Percentiles rank a stretch among this genome's conserved stretches.
These are phyloP conservation scores for Kandelia obovata DNA, from an alignment of 345 rosid genomes.

Conservation along the genomic window DNA sequence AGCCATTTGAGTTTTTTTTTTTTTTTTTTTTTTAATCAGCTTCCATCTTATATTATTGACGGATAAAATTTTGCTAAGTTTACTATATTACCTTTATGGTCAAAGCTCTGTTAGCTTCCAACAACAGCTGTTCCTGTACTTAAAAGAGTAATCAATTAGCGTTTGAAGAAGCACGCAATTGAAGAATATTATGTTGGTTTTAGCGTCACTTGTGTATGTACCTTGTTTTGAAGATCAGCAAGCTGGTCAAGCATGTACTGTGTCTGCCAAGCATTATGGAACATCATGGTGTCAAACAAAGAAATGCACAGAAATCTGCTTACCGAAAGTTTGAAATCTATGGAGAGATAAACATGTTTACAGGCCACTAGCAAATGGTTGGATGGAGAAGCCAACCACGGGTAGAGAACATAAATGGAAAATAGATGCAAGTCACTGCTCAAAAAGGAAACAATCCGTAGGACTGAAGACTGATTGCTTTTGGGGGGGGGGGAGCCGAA, in stretches of 20 bases:
- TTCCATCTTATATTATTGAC: no score
- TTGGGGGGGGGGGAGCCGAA: no score
- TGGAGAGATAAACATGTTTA: no score
- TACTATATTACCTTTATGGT: constrained; percentile 57
- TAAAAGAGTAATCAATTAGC: not conserved
- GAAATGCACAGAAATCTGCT: not conserved
- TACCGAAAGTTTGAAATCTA: no score
- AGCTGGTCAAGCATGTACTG: constrained; percentile 96
- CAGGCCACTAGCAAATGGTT: no score
- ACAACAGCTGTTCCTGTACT: constrained; percentile 66
- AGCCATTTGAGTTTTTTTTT: no score
- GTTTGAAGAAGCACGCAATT: not conserved
- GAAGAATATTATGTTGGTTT: not conserved
- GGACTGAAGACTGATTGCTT: no score
- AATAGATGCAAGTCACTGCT: no score
- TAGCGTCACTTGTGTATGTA: constrained; percentile 14
- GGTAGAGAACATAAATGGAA: no score
- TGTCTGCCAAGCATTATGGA: constrained; percentile 44
- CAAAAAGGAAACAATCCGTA: no score
- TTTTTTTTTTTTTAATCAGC: no score
- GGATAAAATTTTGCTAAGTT: not conserved
- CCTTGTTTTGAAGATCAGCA: constrained; percentile 86
- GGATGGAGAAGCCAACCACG: no score
- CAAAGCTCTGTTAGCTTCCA: constrained; percentile 88
- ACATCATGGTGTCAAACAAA: not conserved